Evolutionary conservation across 257 asterid species (phyloP).

Genomic region (Lycium barbarum): DNA sequence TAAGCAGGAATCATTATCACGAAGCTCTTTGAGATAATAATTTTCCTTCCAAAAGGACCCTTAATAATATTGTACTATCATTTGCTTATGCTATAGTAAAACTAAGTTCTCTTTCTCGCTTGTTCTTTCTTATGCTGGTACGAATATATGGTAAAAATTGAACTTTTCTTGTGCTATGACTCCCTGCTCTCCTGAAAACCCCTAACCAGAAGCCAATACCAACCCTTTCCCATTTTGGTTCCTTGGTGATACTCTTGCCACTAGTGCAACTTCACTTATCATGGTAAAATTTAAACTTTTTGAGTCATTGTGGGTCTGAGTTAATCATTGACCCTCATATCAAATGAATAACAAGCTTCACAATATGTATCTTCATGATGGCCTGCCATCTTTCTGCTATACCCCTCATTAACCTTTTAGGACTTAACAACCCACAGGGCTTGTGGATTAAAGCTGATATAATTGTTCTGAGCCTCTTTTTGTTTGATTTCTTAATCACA

Average conservation of each 20-base stretch:
- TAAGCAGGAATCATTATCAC: background rate
- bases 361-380: slow-evolving; percentile 2
- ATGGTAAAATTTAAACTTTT: background rate
- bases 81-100: slow-evolving; percentile 14
- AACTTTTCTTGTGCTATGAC: background rate
- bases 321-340: slow-evolving; percentile 5
- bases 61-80: background rate
- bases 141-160: background rate
- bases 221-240: background rate
- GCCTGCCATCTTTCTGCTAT: slow-evolving; percentile 14
- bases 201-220: background rate
- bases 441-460: background rate
- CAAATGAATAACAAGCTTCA: slow-evolving; percentile 2
- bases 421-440: background rate
- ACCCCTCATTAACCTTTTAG: slow-evolving; percentile 1
- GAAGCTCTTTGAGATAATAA: background rate
- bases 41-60: slow-evolving; percentile 21
- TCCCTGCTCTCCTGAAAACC: background rate
- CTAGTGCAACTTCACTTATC: background rate
- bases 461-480: background rate
- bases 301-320: background rate
- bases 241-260: background rate
- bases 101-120: background rate
- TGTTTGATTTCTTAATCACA: background rate
- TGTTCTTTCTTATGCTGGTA: background rate